Base-by-base conservation (phyloP, 2,329 filamentous ascomycete genomes). In the Trichoderma semiorbis region DNA sequence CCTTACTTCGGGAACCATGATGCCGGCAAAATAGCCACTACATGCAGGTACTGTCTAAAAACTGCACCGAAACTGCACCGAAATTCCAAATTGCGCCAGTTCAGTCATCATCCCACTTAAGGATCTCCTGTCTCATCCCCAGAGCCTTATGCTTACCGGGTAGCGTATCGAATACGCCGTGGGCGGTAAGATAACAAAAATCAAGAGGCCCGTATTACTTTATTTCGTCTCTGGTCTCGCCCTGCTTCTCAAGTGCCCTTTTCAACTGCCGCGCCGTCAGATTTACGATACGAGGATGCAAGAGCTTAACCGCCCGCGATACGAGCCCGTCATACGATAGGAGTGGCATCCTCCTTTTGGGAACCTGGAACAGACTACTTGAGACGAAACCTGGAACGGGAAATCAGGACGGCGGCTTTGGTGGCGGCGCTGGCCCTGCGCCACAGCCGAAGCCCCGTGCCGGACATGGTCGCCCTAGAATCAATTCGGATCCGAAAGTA, bases 391-490 rank as follows among this genome's bases (percentile, higher is more conserved):
- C 18, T 11, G 21, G 39, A 64, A 26, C 28, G 26, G n/a, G 7
- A 63, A 36, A 36, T 14, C 26, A 43, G 21, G 26, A 50, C 18
- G 16, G 26, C 36, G 18, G n/a, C 28, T 36, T 28, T 16, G 24
- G 47, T 39, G 30, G 57, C 39, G 66, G 60, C 55, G 66, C 55
- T 61, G 53, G 55, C 66, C 66, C 55, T 47, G 39, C 66, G 66
- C 66, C 66, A 62, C 66, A 36, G 14, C 66, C 66, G 66, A 62
- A 34, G 36, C 57, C 66, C 39, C 66, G 36, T 24, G 16, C 39
- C 39, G 36, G 28, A 7, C 30, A 62, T 10, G 21, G 26, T 28
- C 26, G 55, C 66, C 57, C 36, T 60, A 30, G 16, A 14, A 5
- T 21, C 57, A 14, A n/a, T 43, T 32, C 66, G 66, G 66, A 69